Evolutionary conservation across 257 asterid genomes (phyloP), one percentile per base, ranked within the genome.

Genomic region (Solanum sejunctum): DNA sequence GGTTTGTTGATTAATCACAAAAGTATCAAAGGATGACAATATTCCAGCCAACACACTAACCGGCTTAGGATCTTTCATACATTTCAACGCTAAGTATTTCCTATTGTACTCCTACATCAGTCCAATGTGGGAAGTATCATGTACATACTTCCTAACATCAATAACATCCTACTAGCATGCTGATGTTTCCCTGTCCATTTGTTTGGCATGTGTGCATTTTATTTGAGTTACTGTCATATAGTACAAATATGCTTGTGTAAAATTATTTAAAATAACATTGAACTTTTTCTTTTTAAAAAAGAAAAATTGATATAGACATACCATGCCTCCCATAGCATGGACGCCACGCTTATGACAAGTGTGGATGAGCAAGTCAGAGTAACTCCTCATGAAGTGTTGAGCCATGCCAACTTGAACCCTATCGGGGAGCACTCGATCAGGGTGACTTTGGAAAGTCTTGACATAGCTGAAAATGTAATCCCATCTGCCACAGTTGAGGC

Each of bases 321-420:
- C 98, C 99, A 96, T 96, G 16, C 99, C 99, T 51, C 99, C 99
- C 98, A 96, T 95, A 84, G 98, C 99, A 13, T 97, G 99, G 9
- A 94, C 99, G 1, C 99, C 98, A 1, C 97, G 98, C 39, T 92
- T 84, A 73, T 95, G 99, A 77, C 99, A 97, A 0, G 99, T 95
- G 84, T 94, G 71, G 67, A 96, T 95, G 84, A 96, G 98, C n/a
- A 92, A 85, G 85, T 95, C 96, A 2, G 98, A 96, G 93, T 96
- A 96, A 64, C 97, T 93, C 58, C 91, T 80, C 99, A 96, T 95
- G 91, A 95, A 95, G 91, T 96, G 98, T 88, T 96, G 98, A 57
- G 88, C 56, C 99, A 96, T 96, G 63, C 98, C 98, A 3, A 96
- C 98, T 26, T 71, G 98, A 84, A 92, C 94, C 36, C 99, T 86